A percentile compares a stretch with the other conserved stretches of the same genome.
phyloP scores from a whole-genome alignment of 2,329 filamentous ascomycete genomes.

The Xylaria hypoxylon region DNA sequence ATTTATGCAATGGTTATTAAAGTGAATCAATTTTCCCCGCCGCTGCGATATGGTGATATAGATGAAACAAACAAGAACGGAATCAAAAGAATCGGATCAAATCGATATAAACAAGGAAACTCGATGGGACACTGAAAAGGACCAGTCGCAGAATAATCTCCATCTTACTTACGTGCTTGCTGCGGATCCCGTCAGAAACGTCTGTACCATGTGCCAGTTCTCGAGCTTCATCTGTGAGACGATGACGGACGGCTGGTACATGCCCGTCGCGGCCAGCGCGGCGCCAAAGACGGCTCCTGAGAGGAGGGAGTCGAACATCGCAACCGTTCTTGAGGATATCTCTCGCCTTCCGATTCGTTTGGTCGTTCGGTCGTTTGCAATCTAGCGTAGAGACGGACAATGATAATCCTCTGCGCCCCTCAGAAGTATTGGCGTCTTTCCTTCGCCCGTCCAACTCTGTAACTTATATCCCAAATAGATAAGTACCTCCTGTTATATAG shows the following conservation, averaged over 20 bases:
- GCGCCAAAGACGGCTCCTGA: constrained; percentile 71
- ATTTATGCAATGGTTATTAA: constrained; percentile 16
- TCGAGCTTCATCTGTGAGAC: constrained; percentile 69
- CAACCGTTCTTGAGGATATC: background rate
- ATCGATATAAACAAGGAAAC: background rate
- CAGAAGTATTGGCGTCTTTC: background rate
- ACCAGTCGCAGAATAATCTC: background rate
- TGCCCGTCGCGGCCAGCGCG: constrained; percentile 69
- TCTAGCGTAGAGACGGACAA: background rate
- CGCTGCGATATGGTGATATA: constrained; percentile 3
- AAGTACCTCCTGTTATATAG: background rate
- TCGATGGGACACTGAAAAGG: background rate
- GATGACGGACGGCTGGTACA: constrained; percentile 70
- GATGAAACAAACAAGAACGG: constrained; percentile 21
- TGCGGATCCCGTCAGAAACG: constrained; percentile 72
- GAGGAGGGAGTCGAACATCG: constrained; percentile 47
- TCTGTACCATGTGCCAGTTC: constrained; percentile 74
- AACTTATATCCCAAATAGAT: constrained; percentile 4
- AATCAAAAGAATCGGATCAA: background rate
- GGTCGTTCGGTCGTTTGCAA: background rate
- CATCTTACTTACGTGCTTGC: constrained; percentile 66
- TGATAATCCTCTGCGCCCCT: background rate
- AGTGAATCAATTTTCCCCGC: background rate
- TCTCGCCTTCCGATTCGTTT: background rate
- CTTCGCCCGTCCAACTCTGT: background rate